Conservation (phyloP, 768 basidiomycete species). For the Psilocybe tampanensis region DNA sequence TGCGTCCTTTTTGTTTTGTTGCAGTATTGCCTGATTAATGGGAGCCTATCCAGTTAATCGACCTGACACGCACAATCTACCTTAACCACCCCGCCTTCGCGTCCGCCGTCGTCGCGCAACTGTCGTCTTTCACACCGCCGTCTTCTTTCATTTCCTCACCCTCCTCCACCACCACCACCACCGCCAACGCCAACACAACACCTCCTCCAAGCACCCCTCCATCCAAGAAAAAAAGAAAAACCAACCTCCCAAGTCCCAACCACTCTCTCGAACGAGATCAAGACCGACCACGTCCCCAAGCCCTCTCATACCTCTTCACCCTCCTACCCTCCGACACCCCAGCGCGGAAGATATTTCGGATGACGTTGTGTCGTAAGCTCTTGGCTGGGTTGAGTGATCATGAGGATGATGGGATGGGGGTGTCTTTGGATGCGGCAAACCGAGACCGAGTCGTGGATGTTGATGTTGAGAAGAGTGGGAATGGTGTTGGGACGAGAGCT, state of each 20-base stretch:
- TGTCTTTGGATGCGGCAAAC: neutral
- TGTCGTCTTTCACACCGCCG: slow-evolving; percentile 15
- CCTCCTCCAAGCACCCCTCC: no score
- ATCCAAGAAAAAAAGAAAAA: no score
- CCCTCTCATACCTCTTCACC: neutral
- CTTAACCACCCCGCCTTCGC: slow-evolving; percentile 18
- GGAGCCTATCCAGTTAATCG: slow-evolving; percentile 14
- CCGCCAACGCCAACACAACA: no score
- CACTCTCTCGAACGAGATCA: no score
- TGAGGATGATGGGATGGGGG: neutral
- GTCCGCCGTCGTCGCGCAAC: slow-evolving; percentile 16
- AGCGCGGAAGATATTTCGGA: neutral
- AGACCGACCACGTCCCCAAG: neutral
- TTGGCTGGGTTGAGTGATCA: neutral
- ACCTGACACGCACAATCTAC: slow-evolving; percentile 12
- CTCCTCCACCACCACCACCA: slow-evolving; percentile 15
- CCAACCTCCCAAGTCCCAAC: no score
- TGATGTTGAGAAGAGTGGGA: neutral
- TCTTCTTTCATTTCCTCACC: slow-evolving; percentile 10
- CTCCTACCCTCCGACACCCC: neutral
- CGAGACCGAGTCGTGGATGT: neutral
- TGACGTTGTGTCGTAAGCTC: neutral
- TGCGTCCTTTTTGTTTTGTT: slow-evolving; percentile 14
- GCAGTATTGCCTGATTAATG: no score
- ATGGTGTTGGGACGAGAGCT: neutral